Evolutionary conservation across 192 early-diverging fungal genomes (phyloP).

Genomic region (Coemansia sp.): DNA sequence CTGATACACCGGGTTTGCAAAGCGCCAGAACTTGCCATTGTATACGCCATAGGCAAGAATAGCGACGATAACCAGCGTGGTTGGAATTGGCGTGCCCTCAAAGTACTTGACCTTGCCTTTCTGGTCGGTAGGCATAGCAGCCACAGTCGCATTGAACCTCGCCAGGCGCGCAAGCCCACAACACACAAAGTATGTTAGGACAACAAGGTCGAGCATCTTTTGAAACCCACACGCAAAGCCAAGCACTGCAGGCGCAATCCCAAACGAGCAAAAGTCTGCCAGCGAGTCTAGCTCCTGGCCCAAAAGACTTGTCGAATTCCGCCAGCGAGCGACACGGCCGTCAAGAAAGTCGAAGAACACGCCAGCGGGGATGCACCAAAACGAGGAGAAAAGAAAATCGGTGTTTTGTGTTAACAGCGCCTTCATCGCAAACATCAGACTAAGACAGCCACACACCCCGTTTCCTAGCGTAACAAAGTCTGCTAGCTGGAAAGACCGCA

Average conservation of each 20-base stretch:
- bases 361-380: slow-evolving; percentile 69
- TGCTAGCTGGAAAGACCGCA: slow-evolving; percentile 70
- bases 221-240: slow-evolving; percentile 86
- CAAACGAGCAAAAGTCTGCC: slow-evolving; percentile 78
- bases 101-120: slow-evolving; percentile 80
- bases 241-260: slow-evolving; percentile 79
- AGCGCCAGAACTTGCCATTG: slow-evolving; percentile 53
- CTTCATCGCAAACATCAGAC: slow-evolving; percentile 73
- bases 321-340: slow-evolving; percentile 82
- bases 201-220: slow-evolving; percentile 71
- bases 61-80: slow-evolving; percentile 67
- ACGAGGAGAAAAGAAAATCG: slow-evolving; percentile 61
- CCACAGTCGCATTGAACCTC: slow-evolving; percentile 87
- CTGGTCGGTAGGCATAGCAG: slow-evolving; percentile 69
- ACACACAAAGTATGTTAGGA: slow-evolving; percentile 83
- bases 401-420: slow-evolving; percentile 65
- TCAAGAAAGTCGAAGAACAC: slow-evolving; percentile 75
- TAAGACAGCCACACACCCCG: slow-evolving; percentile 73
- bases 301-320: slow-evolving; percentile 67
- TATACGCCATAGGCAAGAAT: slow-evolving; percentile 64
- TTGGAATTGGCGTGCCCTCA: slow-evolving; percentile 91
- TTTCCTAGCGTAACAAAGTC: slow-evolving; percentile 88
- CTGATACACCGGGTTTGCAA: slow-evolving; percentile 45
- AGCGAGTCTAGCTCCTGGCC: slow-evolving; percentile 91
- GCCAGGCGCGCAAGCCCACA: slow-evolving; percentile 85